A percentile compares a stretch with the other conserved stretches of the same genome.
Evolutionary conservation across 768 basidiomycete species (phyloP).

Genomic region (Suillus americanus): DNA sequence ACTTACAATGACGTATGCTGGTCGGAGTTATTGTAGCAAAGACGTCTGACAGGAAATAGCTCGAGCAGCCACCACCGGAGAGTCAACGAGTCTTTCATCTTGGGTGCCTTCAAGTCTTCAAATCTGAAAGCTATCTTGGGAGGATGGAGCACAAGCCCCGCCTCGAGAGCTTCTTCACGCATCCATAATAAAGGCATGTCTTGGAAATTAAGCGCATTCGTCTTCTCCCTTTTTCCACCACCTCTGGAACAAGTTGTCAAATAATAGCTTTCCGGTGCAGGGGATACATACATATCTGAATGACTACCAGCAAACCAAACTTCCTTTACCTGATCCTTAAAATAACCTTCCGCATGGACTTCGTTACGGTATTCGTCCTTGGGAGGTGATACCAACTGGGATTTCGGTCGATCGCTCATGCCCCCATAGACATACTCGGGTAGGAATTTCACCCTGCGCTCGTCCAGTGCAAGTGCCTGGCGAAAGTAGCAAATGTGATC

Average conservation of each 20-base stretch:
- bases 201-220: conserved; percentile 21
- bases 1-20: conserved; percentile 20
- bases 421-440: conserved; percentile 42
- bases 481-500: conserved; percentile 42
- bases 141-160: conserved; percentile 22
- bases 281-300: conserved; percentile 35
- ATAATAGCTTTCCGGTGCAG: background rate
- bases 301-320: conserved; percentile 44
- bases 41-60: conserved; percentile 21
- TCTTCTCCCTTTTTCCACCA: conserved; percentile 27
- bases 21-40: conserved; percentile 30
- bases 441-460: conserved; percentile 46
- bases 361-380: conserved; percentile 9
- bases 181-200: conserved; percentile 32
- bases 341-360: background rate
- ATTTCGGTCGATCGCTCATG: background rate
- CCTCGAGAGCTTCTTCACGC: conserved; percentile 29
- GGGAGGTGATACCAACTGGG: background rate
- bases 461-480: conserved; percentile 48
- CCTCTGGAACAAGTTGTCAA: conserved; percentile 20
- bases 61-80: conserved; percentile 25
- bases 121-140: conserved; percentile 29
- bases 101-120: conserved; percentile 23
- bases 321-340: conserved; percentile 28
- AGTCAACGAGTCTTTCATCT: conserved; percentile 17